Evolutionary conservation across 371 early-diverging fungal species (phyloP).

Genomic region (Apophysomyces sp.): DNA sequence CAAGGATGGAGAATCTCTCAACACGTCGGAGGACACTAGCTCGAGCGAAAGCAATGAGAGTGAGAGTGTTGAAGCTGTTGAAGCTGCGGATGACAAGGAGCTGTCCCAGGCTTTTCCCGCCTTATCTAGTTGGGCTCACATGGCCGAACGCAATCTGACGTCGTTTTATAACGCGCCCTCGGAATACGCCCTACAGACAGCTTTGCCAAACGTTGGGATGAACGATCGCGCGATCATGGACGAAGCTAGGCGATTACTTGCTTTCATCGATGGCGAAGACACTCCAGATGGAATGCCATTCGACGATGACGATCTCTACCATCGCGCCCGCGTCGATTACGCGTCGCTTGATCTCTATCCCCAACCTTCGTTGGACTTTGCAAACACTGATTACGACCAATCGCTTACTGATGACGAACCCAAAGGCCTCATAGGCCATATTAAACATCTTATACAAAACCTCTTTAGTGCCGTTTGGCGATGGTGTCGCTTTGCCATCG

Average conservation of each 20-base stretch:
- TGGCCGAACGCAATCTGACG: constrained; percentile 18
- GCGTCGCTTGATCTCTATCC: constrained; percentile 13
- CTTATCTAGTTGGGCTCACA: constrained; percentile 5
- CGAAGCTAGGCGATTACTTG: constrained; percentile 8
- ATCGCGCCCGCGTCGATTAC: neutral
- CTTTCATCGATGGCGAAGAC: neutral
- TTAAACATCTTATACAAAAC: constrained; percentile 20
- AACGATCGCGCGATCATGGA: constrained; percentile 10
- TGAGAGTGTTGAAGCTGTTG: constrained; percentile 13
- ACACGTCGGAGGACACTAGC: constrained; percentile 2
- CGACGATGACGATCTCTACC: neutral
- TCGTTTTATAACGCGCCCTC: constrained; percentile 21
- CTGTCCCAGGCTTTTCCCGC: neutral
- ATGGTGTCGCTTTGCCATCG: constrained; percentile 57
- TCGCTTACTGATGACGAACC: neutral
- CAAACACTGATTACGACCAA: neutral
- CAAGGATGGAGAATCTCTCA: neutral
- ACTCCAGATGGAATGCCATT: constrained; percentile 1
- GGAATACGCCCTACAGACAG: constrained; percentile 13
- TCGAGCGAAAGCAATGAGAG: constrained; percentile 7
- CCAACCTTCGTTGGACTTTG: neutral
- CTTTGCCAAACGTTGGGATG: constrained; percentile 7
- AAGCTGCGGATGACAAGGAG: constrained; percentile 6
- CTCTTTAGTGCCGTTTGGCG: constrained; percentile 38
- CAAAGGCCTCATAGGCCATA: constrained; percentile 4